Conservation (phyloP, 2,329 filamentous ascomycete genomes). For the Chrysosporium queenslandicum region DNA sequence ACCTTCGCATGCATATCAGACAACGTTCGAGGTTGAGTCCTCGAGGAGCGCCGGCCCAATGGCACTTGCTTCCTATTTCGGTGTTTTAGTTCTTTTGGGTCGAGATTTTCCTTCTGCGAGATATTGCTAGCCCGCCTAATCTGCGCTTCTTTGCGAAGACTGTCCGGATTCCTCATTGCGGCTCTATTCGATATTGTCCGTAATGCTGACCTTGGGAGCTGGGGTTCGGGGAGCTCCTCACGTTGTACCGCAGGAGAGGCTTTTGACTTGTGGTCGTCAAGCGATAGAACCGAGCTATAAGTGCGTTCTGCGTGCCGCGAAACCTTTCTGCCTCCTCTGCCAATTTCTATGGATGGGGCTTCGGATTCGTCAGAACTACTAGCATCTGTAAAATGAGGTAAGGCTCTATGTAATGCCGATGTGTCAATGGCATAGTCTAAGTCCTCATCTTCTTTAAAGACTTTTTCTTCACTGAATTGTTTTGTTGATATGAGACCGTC, state of each 20-base stretch:
- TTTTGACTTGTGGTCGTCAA: conserved; percentile 37
- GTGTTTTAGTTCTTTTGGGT: conserved; percentile 29
- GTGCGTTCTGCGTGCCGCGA: conserved; percentile 39
- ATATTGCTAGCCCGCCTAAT: conserved; percentile 31
- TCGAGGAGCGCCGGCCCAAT: conserved; percentile 22
- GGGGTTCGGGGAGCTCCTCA: conserved; percentile 30
- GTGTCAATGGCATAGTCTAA: conserved; percentile 38
- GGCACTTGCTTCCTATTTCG: conserved; percentile 17
- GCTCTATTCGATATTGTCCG: conserved; percentile 23
- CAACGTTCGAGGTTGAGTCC: conserved; percentile 40
- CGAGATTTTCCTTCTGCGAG: conserved; percentile 34
- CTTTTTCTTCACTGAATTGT: conserved; percentile 19
- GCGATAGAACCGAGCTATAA: conserved; percentile 41
- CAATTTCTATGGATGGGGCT: conserved; percentile 48
- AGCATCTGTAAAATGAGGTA: conserved; percentile 41
- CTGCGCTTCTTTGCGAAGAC: conserved; percentile 35
- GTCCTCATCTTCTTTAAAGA: conserved; percentile 24
- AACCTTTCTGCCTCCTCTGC: conserved; percentile 40
- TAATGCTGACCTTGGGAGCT: conserved; percentile 29
- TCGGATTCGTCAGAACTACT: conserved; percentile 36
- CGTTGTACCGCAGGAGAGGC: conserved; percentile 27
- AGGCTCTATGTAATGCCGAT: conserved; percentile 38
- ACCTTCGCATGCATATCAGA: conserved; percentile 49
- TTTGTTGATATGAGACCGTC: conserved; percentile 34
- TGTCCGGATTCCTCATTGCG: conserved; percentile 24